Evolutionary conservation across 2,329 filamentous ascomycete genomes (phyloP).

Genomic region (Hypomyces perniciosus): DNA sequence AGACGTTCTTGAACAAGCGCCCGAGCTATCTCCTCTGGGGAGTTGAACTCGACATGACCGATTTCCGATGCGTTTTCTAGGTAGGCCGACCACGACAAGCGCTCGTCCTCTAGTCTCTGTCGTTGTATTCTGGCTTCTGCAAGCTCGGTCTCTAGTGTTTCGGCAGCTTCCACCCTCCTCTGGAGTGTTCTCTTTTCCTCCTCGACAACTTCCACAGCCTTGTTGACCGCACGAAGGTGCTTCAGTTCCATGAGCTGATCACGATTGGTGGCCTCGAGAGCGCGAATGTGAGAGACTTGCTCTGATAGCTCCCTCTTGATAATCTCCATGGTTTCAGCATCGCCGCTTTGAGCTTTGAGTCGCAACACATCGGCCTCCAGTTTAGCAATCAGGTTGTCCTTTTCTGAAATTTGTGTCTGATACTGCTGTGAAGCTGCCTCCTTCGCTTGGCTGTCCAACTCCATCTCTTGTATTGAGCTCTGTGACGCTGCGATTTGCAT

Average conservation of each 20-base stretch:
- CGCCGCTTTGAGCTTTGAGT: conserved; percentile 79
- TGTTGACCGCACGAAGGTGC: conserved; percentile 72
- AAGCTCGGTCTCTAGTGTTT: conserved; percentile 68
- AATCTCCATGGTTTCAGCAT: conserved; percentile 76
- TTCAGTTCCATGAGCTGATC: conserved; percentile 76
- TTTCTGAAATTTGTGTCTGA: conserved; percentile 62
- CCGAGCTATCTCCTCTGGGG: conserved; percentile 78
- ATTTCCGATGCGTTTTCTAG: conserved; percentile 61
- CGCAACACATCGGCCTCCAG: conserved; percentile 79
- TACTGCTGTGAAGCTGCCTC: conserved; percentile 51
- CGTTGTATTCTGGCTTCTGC: conserved; percentile 75
- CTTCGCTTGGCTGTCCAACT: conserved; percentile 51
- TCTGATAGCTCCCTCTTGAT: conserved; percentile 85
- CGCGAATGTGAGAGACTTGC: conserved; percentile 85
- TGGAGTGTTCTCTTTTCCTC: conserved; percentile 87
- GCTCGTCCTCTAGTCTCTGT: conserved; percentile 83
- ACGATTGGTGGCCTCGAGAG: conserved; percentile 71
- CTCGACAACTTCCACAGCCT: conserved; percentile 87
- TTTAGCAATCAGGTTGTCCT: conserved; percentile 63
- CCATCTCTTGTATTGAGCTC: conserved; percentile 49
- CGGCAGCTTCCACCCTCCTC: conserved; percentile 68
- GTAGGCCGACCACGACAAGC: conserved; percentile 79
- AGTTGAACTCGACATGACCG: conserved; percentile 70
- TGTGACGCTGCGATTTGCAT: conserved; percentile 42
- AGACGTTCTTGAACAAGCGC: conserved; percentile 79